phyloP scores from a whole-genome alignment of 805 yeast species.

The Metschnikowia orientalis region DNA sequence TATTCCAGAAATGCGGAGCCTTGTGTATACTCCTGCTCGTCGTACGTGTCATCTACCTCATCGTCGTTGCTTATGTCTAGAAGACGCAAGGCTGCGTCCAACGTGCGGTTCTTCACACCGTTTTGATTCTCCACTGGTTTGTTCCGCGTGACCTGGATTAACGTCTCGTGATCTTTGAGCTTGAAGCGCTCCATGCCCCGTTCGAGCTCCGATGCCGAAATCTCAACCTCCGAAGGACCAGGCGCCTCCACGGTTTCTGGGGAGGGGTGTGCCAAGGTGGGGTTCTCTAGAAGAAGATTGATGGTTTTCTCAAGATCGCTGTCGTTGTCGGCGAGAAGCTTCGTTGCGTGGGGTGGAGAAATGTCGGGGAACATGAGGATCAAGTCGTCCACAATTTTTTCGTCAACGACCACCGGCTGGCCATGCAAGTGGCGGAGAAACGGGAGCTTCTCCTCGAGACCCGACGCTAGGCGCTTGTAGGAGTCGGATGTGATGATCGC shows the following conservation, averaged over 20 bases:
- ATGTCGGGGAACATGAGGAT: conserved; percentile 69
- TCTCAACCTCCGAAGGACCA: neutral
- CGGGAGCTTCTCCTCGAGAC: conserved; percentile 46
- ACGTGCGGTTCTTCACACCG: conserved; percentile 52
- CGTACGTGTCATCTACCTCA: conserved; percentile 77
- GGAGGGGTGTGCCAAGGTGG: conserved; percentile 37
- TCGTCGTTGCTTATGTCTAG: conserved; percentile 77
- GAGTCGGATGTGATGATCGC: conserved; percentile 47
- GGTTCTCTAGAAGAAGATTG: conserved; percentile 58
- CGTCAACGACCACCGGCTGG: conserved; percentile 12
- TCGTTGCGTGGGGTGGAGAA: conserved; percentile 41
- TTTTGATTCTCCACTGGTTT: conserved; percentile 21
- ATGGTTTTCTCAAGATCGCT: conserved; percentile 56
- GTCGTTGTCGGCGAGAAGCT: conserved; percentile 44
- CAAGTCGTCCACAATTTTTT: conserved; percentile 37
- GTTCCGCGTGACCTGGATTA: neutral
- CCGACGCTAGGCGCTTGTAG: conserved; percentile 47
- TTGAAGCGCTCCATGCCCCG: conserved; percentile 14
- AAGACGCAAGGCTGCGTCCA: conserved; percentile 56
- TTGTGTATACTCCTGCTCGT: conserved; percentile 46
- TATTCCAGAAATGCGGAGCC: conserved; percentile 18
- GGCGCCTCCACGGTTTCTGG: conserved; percentile 9
- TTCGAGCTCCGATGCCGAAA: conserved; percentile 12
- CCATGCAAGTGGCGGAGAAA: conserved; percentile 31
- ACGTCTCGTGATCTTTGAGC: conserved; percentile 23